Base-by-base conservation (phyloP, 2,329 filamentous ascomycete genomes). In the Penicillium sp. region DNA sequence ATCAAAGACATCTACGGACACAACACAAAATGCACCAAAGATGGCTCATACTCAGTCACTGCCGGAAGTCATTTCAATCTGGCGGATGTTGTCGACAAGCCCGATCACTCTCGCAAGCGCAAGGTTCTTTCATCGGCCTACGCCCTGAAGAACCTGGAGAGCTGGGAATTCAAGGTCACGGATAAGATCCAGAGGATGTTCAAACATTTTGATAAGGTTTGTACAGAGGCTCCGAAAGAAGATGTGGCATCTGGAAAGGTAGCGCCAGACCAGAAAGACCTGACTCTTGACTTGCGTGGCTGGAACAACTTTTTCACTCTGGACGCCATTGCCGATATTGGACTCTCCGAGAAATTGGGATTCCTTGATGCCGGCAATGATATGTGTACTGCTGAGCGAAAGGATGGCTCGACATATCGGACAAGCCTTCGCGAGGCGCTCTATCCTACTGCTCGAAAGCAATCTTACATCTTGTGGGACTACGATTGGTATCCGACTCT, bases 261-360 rank as follows among this genome's bases (percentile, higher is more conserved):
- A 4, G 55, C 56, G 0, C 60, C 61, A 0, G 60, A 61, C 36
- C 54, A 54, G 7, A 40, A 51, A 7, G 64, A 67, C 4, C 49
- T 66, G 7, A 78, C 69, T 0, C 68, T 84, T 15, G 78, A 84
- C 58, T 79, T 78, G 48, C 75, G 80, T 4, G 68, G 70, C 5
- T 84, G 76, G 76, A 72, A 75, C 20, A 84, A 82, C 64, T 81
- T 80, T 68, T 83, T 84, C 63, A 80, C 79, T 0, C 69, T 83
- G 12, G 81, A 84, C 50, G 80, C 79, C 2, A 83, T 84, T 44
- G 79, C 78, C 13, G 78, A 83, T 46, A 84, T 84, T 61, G 81
- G 80, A 1, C 68, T 83, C 0, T 77, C 72, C 1, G 75, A 81
- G 46, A 72, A 70, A n/a, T 72, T 83, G 1, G 77, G 79, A 0